Evolutionary conservation across 2,329 filamentous ascomycete species (phyloP).

Genomic region (Macrophomina tecta): DNA sequence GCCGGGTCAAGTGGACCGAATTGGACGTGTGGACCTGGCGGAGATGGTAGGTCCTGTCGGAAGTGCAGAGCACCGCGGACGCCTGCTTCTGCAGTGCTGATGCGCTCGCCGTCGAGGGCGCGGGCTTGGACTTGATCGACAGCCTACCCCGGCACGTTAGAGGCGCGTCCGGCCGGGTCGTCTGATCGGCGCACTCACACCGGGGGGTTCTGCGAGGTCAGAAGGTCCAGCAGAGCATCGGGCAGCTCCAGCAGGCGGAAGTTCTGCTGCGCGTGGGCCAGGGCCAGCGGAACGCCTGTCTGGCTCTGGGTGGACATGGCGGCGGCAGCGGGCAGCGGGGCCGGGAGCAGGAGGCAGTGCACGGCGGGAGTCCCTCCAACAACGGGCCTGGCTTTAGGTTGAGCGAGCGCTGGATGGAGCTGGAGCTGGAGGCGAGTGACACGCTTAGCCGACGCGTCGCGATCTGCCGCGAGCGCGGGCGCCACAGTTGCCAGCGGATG

Average conservation of each 20-base stretch:
- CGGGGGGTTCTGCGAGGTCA: slow-evolving; percentile 55
- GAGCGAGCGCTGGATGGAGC: slow-evolving; percentile 11
- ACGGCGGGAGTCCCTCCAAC: slow-evolving; percentile 8
- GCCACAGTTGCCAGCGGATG: slow-evolving; percentile 18
- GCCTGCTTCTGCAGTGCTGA: slow-evolving; percentile 27
- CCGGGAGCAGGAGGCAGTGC: not conserved
- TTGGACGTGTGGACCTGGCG: slow-evolving; percentile 72
- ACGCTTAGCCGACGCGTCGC: slow-evolving; percentile 19
- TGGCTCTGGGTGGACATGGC: slow-evolving; percentile 53
- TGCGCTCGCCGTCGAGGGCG: slow-evolving; percentile 30
- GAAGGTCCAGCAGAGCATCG: slow-evolving; percentile 60
- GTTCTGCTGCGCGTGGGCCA: slow-evolving; percentile 55
- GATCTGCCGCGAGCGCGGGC: slow-evolving; percentile 12
- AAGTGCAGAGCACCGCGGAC: slow-evolving; percentile 65
- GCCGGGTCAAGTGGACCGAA: slow-evolving; percentile 62
- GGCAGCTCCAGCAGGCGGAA: slow-evolving; percentile 68
- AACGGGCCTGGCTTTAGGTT: slow-evolving; percentile 12
- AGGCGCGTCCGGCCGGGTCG: slow-evolving; percentile 32
- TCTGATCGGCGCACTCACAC: slow-evolving; percentile 40
- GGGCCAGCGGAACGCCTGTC: slow-evolving; percentile 49
- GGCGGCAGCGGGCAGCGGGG: not conserved
- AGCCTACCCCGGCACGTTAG: slow-evolving; percentile 38
- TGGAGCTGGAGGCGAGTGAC: slow-evolving; percentile 31
- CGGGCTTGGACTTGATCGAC: slow-evolving; percentile 43
- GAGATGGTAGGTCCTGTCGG: slow-evolving; percentile 62